These are phyloP conservation scores for Moesziomyces sp. DNA, from an alignment of 1,284 basidiomycete species.

Conservation along the genomic window DNA sequence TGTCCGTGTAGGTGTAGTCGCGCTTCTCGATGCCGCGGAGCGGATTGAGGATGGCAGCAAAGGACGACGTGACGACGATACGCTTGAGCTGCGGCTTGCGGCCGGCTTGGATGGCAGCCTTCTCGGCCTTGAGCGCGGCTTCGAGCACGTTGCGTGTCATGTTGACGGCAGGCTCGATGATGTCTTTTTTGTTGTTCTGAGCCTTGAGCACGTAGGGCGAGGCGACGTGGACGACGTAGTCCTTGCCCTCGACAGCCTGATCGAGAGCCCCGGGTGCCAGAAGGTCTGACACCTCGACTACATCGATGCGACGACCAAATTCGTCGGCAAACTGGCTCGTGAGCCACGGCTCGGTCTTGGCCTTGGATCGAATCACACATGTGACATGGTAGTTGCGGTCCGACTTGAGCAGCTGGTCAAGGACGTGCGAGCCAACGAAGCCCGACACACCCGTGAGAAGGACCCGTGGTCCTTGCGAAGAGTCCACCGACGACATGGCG, in stretches of 20 bases:
- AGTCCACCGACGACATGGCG: conserved; percentile 11
- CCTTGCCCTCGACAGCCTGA: conserved; percentile 25
- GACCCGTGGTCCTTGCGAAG: conserved; percentile 13
- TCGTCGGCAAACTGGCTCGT: conserved; percentile 21
- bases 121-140: conserved; percentile 37
- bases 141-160: conserved; percentile 48
- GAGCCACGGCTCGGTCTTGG: conserved; percentile 44
- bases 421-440: conserved; percentile 46
- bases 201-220: conserved; percentile 38
- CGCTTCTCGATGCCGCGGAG: conserved; percentile 42
- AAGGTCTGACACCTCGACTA: conserved; percentile 31
- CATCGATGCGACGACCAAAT: conserved; percentile 16
- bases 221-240: conserved; percentile 47
- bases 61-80: conserved; percentile 47
- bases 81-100: conserved; percentile 25
- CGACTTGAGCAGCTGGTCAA: conserved; percentile 39
- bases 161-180: conserved; percentile 42
- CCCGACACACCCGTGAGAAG: conserved; percentile 48
- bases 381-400: conserved; percentile 37
- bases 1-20: conserved; percentile 42
- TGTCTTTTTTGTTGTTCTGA: conserved; percentile 34
- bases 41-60: conserved; percentile 42
- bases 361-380: conserved; percentile 38
- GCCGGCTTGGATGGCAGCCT: conserved; percentile 20
- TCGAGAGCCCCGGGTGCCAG: conserved; percentile 29